Evolutionary conservation across 176 grass and related monocot genomes (phyloP).

Genomic region (Aegilops tauschii): DNA sequence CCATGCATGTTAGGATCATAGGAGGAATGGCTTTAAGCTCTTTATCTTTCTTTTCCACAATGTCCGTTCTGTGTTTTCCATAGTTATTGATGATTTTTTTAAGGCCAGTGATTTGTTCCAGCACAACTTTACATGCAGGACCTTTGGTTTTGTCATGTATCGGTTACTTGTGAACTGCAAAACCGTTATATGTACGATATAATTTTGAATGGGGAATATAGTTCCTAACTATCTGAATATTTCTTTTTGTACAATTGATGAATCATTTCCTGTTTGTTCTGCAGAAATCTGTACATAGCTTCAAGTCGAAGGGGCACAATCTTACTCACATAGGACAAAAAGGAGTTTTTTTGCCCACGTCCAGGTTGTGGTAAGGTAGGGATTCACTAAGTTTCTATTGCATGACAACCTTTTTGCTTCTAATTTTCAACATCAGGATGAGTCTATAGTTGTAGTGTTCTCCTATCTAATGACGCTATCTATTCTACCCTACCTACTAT

Average conservation of each 20-base stretch:
- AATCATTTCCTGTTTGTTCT: conserved; percentile 2
- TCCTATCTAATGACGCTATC: not conserved
- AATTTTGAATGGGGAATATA: not conserved
- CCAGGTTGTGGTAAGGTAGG: conserved; percentile 71
- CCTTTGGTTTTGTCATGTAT: not conserved
- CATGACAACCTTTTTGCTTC: not conserved
- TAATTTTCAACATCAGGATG: too few species aligned
- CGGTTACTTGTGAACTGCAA: not conserved
- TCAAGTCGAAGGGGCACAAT: conserved; percentile 83
- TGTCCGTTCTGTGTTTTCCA: not conserved
- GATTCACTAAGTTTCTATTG: not conserved
- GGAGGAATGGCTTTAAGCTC: not conserved
- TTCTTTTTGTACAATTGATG: not conserved
- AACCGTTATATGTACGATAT: not conserved
- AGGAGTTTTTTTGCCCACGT: conserved; percentile 68
- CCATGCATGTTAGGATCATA: not conserved
- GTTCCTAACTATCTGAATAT: not conserved
- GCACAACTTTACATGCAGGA: not conserved
- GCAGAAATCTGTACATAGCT: conserved; percentile 87
- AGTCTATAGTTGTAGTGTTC: not conserved
- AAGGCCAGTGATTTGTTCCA: not conserved
- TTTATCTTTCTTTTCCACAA: not conserved
- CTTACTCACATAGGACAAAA: conserved; percentile 89
- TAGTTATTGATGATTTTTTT: not conserved
- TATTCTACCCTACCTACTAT: too few species aligned